Evolutionary conservation across 345 rosid genomes (phyloP).

Genomic region (Aegle marmelos): DNA sequence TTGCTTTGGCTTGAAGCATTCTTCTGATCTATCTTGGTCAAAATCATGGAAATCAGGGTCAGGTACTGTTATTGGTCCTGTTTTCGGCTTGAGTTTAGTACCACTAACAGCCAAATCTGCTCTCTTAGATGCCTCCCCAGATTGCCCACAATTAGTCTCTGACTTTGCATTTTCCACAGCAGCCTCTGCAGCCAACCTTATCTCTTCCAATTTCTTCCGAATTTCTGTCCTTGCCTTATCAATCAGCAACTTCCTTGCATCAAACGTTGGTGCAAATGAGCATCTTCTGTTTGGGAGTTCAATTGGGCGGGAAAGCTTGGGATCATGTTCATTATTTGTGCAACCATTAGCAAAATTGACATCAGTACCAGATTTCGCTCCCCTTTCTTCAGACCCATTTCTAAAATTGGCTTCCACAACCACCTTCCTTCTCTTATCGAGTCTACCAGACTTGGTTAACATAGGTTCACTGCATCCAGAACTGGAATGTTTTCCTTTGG

Average conservation of each 20-base stretch:
- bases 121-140: slow-evolving; percentile 26
- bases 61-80: slow-evolving; percentile 71
- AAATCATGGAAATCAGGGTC: slow-evolving; percentile 97
- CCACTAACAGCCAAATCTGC: slow-evolving; percentile 23
- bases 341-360: slow-evolving; percentile 32
- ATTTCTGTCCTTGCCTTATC: slow-evolving; percentile 73
- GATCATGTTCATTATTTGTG: slow-evolving; percentile 35
- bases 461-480: slow-evolving; percentile 32
- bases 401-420: slow-evolving; percentile 37
- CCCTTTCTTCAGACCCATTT: slow-evolving; percentile 58
- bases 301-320: slow-evolving; percentile 41
- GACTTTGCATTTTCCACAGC: slow-evolving; percentile 31
- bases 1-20: slow-evolving; percentile 86
- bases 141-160: slow-evolving; percentile 20
- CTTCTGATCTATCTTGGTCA: slow-evolving; percentile 86
- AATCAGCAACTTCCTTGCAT: slow-evolving; percentile 76
- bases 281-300: slow-evolving; percentile 48
- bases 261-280: slow-evolving; percentile 62
- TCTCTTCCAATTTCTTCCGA: slow-evolving; percentile 55
- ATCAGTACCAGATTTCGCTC: slow-evolving; percentile 39
- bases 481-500: slow-evolving; percentile 47
- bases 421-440: slow-evolving; percentile 81
- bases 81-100: slow-evolving; percentile 36
- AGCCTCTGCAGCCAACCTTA: slow-evolving; percentile 52
- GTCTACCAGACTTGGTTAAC: slow-evolving; percentile 42